Base-by-base conservation (phyloP, 2,329 filamentous ascomycete species). In the Colletotrichum sp. region DNA sequence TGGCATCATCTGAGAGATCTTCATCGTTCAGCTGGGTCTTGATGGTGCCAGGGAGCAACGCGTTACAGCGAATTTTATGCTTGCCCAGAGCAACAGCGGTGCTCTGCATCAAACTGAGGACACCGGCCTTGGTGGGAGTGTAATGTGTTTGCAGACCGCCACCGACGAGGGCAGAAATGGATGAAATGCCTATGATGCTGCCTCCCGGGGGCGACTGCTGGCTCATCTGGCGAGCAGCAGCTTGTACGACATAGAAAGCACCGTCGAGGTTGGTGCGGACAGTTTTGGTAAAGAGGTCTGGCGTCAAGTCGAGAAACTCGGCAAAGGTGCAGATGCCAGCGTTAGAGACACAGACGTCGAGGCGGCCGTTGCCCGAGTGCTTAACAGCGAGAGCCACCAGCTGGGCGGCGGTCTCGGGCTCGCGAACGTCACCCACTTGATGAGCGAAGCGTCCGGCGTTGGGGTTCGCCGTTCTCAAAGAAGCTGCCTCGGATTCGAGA, bases 281-380 rank as follows among this genome's bases (percentile, higher is more conserved):
- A 4, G 95, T 98, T 71, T 89, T 88, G 77, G 90, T 86, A 81
- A 96, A 94, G 71, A 98, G 92, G 72, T 93, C 90, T 2, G 92
- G 90, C 12, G 92, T 88, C 59, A 98, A 90, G 24, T 93, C 92
- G 28, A 98, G 86, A 82, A 98, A 98, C 79, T 98, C 95, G 75
- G 94, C 93, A 85, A 98, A 98, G 78, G 94, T 91, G 88, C 95
- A 98, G 75, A 98, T 91, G 8, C 96, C 96, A 6, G 96, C 96
- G 86, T 98, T 98, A 83, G 93, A 95, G 32, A 98, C 94, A 84
- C 96, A 96, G 8, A 98, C 88, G 84, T 95, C 93, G 39, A 96
- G 85, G 6, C 92, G 88, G 1, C 86, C 85, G 6, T 86, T 82
- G 16, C 89, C 88, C 82, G 92, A 94, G 74, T 86, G 85, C 74